Base-by-base conservation (phyloP, 2,329 filamentous ascomycete genomes). In the Aspergillus sp. region DNA sequence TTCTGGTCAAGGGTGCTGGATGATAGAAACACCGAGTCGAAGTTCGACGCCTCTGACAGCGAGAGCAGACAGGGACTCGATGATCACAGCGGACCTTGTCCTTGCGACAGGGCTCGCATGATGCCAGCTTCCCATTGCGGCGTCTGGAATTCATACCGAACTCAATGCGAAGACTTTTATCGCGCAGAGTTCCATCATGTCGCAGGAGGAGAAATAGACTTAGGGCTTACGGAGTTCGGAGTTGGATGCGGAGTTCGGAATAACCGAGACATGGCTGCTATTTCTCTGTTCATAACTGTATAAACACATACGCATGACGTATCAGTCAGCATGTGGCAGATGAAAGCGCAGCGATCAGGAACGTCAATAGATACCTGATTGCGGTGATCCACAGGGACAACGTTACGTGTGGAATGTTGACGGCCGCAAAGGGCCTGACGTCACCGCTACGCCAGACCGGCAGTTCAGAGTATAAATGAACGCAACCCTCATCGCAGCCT, bases 81-180 rank as follows among this genome's bases (percentile, higher is more conserved):
- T 69, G 67, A 44, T 70, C 67, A 34, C 67, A 69, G 21, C 64
- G 62, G 38, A 69, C 65, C 55, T 70, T 69, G 38, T 64, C 59
- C 44, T 59, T 63, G 7, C 67, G 64, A 42, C 65, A 69, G 17
- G 65, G 67, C 59, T 69, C 67, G 43, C 66, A 69, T 17, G 67
- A 69, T 13, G 67, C 63, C 17, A 55, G 59, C 36, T 67, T 67
- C 9, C 67, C 66, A 53, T 69, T 70, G 5, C 62, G 61, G 43
- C 64, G 63, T 16, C 62, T 62, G 13, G 60, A 58, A 29, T 48
- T 61, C 52, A 51, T 52, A 13, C 14, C 41, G 19, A 13, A 14
- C 9, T 29, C 25, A 29, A 29, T 29, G 7, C 11, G 25, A 7
- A 29, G 25, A 29, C 6, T 29, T 9, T 9, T 29, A 29, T 29